Base-by-base conservation (phyloP, 805 yeast species). In the Kazachstania bromeliacearum region DNA sequence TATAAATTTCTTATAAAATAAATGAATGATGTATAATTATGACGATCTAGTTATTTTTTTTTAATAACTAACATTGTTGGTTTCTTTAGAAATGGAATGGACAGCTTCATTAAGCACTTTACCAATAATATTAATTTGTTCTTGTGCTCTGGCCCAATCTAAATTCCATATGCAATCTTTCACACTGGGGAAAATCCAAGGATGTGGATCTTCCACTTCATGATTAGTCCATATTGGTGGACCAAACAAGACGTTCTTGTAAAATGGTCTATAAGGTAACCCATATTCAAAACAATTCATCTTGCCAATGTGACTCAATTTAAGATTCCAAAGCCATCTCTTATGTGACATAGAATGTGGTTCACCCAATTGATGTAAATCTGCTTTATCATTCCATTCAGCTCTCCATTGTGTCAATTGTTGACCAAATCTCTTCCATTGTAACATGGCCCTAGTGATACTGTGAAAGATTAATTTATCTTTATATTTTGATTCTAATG, bases 281-380 rank as follows among this genome's bases (percentile, higher is more conserved):
- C 71, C 71, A 10, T 61, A 63, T 2, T 61, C 54, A 9, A 62
- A 52, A 7, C 77, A 47, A 40, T 79, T 66, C 7, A 62, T 56
- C 42, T 70, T 71, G 43, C 75, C 79, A 39, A 82, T 64, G 7
- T 60, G 50, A 5, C 70, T 57, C 48, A 83, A 57, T 41, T 73
- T 73, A 7, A 73, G 67, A 57, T 87, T 87, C 83, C 89, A 81
- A 38, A 71, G 73, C 78, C 82, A 72, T 47, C 96, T 66, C 41
- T 72, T 73, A 33, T 75, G 72, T 0, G 85, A 69, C 25, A 81
- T 59, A 35, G 77, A 52, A 2, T 81, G 70, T 2, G 92, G 84
- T 51, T 87, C 94, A 2, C 71, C 47, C 1, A 78, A 85, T 2
- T 69, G 58, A 28, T 66, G 68, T 15, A 65, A 63, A 12, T 56